Evolutionary conservation across 345 rosid genomes (phyloP).

Genomic region (Tarenaya hassleriana): DNA sequence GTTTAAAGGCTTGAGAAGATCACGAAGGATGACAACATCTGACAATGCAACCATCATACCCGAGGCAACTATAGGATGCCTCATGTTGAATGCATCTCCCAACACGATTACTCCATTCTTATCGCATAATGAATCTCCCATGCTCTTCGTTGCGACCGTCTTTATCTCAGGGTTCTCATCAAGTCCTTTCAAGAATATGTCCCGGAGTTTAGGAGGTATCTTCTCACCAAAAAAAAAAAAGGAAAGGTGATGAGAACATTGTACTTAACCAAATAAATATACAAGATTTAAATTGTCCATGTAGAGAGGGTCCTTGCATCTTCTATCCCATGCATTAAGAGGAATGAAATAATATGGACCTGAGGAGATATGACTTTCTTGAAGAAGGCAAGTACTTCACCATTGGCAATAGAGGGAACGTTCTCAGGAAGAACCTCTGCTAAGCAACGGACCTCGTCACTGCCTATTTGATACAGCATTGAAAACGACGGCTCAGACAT

Average conservation of each 20-base stretch:
- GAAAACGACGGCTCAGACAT: conserved; percentile 37
- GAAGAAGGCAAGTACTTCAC: conserved; percentile 35
- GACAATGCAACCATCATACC: conserved; percentile 56
- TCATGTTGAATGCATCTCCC: conserved; percentile 55
- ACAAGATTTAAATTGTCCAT: too few species aligned
- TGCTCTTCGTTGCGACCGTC: conserved; percentile 32
- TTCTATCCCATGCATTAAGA: too few species aligned
- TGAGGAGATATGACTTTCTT: conserved; percentile 38
- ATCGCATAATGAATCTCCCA: conserved; percentile 37
- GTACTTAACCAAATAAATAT: too few species aligned
- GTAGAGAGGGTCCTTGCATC: too few species aligned
- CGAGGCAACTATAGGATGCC: conserved; percentile 42
- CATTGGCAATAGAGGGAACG: conserved; percentile 38
- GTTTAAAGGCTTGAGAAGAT: conserved; percentile 33
- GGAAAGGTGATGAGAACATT: neutral
- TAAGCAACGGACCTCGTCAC: conserved; percentile 42
- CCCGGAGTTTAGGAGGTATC: conserved; percentile 35
- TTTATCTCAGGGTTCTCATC: conserved; percentile 36
- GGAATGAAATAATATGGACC: too few species aligned
- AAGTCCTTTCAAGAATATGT: conserved; percentile 35
- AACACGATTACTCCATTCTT: conserved; percentile 43
- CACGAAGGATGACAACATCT: conserved; percentile 42
- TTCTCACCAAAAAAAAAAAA: conserved; percentile 1
- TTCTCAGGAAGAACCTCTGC: conserved; percentile 38
- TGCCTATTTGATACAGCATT: conserved; percentile 44